These are phyloP conservation scores for Glycine tomentella DNA, from an alignment of 306 rosid species.

Conservation along the genomic window DNA sequence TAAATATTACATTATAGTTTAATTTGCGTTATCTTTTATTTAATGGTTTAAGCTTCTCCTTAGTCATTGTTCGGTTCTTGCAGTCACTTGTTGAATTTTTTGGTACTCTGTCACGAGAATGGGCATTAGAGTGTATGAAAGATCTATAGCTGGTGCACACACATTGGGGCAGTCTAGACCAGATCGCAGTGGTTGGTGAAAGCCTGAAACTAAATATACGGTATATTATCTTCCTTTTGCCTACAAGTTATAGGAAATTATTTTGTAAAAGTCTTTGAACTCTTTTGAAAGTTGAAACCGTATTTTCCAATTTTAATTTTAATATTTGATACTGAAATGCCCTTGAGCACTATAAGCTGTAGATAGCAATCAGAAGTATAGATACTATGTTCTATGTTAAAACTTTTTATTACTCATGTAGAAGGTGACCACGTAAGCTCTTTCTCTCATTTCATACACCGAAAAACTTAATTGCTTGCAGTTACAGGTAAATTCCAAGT, in stretches of 20 bases:
- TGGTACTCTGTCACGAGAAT: too few relatives aligned
- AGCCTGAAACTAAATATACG: conserved; percentile 63
- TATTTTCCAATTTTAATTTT: conserved; percentile 23
- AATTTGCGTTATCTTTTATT: too few relatives aligned
- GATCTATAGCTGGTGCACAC: too few relatives aligned
- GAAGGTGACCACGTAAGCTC: neutral
- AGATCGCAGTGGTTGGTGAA: too few relatives aligned
- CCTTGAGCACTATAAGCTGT: neutral
- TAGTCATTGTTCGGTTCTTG: too few relatives aligned
- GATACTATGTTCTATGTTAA: neutral
- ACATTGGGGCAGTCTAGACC: too few relatives aligned
- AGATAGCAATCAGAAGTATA: neutral
- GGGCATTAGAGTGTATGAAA: too few relatives aligned
- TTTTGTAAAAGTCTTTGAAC: conserved; percentile 3
- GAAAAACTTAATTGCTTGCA: too few relatives aligned
- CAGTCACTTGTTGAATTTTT: too few relatives aligned
- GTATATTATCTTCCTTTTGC: conserved; percentile 54
- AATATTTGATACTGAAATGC: neutral
- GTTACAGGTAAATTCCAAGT: too few relatives aligned
- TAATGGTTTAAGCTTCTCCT: too few relatives aligned
- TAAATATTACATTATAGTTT: too few relatives aligned
- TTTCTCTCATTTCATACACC: conserved; percentile 29
- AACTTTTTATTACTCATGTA: neutral
- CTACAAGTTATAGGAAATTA: neutral
- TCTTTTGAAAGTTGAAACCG: neutral